These are phyloP conservation scores for Hyaloperonospora arabidopsidis DNA, from an alignment of 352 stramenopile genomes.

Conservation along the genomic window DNA sequence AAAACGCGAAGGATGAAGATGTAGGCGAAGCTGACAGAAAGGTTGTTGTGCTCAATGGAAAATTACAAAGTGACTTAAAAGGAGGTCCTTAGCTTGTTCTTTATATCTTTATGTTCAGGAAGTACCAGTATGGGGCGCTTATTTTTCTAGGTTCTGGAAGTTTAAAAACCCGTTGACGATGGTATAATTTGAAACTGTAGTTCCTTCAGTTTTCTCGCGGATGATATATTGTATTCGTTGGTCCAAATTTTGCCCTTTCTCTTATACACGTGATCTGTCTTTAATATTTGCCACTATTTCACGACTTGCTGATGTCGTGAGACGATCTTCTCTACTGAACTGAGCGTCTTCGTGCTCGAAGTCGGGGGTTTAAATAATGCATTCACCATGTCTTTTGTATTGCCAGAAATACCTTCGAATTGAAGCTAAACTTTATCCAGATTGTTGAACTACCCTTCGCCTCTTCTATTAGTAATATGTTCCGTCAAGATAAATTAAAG, in stretches of 20 bases:
- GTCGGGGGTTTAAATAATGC: neutral
- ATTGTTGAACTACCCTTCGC: constrained; percentile 15
- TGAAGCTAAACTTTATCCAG: constrained; percentile 8
- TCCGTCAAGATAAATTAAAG: constrained; percentile 17
- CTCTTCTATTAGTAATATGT: constrained; percentile 13
- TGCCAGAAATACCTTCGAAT: constrained; percentile 14
- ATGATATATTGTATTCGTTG: neutral
- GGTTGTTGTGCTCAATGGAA: no score
- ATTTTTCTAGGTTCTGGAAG: constrained; percentile 13
- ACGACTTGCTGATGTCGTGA: neutral
- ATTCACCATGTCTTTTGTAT: constrained; percentile 11
- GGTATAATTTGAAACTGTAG: constrained; percentile 6
- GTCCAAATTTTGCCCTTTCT: neutral
- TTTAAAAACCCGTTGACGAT: constrained; percentile 4
- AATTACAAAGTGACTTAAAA: no score
- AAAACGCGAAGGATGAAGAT: no score
- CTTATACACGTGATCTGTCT: neutral
- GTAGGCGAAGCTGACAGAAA: no score
- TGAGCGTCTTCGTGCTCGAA: constrained; percentile 11
- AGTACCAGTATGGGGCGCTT: no score
- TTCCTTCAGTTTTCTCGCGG: neutral
- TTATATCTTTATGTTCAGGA: no score
- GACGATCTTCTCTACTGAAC: neutral
- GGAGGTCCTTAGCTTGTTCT: no score
- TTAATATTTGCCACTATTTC: neutral